Evolutionary conservation across 1,139 yeast species (phyloP).

Genomic region (Hemisphaericaspora xylofermentans): DNA sequence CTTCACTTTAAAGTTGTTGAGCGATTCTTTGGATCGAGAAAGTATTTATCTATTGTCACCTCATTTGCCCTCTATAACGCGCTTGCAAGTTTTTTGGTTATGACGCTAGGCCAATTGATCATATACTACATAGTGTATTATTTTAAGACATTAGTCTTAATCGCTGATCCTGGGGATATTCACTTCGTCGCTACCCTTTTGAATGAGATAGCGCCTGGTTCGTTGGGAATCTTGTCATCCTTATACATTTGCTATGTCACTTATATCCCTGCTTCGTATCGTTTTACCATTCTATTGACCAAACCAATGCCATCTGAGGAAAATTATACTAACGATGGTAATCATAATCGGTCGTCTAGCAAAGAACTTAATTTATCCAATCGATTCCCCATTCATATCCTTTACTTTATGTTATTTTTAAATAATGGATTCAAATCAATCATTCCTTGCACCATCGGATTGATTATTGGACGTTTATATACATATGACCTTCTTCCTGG

Average conservation of each 20-base stretch:
- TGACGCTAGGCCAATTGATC: conserved; percentile 40
- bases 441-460: conserved; percentile 55
- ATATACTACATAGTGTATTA: conserved; percentile 31
- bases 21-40: conserved; percentile 61
- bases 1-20: conserved; percentile 65
- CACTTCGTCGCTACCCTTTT: conserved; percentile 30
- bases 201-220: conserved; percentile 54
- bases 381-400: conserved; percentile 54
- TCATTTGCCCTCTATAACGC: conserved; percentile 38
- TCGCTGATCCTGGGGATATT: conserved; percentile 11
- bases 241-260: conserved; percentile 56
- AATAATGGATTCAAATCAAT: conserved; percentile 55
- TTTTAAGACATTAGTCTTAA: conserved; percentile 15
- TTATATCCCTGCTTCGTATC: conserved; percentile 60
- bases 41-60: conserved; percentile 43
- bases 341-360: conserved; percentile 7
- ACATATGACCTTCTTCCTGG: conserved; percentile 61
- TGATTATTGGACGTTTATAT: conserved; percentile 58
- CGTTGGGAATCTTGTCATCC: conserved; percentile 61
- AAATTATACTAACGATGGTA: background rate
- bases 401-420: conserved; percentile 51
- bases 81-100: conserved; percentile 29
- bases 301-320: conserved; percentile 21
- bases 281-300: conserved; percentile 48
- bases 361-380: conserved; percentile 49